These are phyloP conservation scores for Jamesozyma piceae DNA, from an alignment of 805 yeast species.

Conservation along the genomic window DNA sequence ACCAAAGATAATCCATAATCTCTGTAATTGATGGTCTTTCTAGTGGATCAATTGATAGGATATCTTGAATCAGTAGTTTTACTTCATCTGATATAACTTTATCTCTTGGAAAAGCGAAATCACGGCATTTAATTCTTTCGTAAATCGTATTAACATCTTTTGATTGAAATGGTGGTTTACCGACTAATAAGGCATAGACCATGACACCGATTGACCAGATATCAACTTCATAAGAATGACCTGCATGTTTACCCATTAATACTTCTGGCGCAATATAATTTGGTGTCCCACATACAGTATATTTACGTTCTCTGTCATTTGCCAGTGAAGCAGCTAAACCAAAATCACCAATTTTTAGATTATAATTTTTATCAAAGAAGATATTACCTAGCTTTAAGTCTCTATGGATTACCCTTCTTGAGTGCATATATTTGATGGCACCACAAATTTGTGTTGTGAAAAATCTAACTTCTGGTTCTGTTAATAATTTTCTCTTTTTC, in stretches of 20 bases:
- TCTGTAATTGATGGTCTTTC: slow-evolving; percentile 75
- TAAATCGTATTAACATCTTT: slow-evolving; percentile 88
- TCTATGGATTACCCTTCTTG: slow-evolving; percentile 87
- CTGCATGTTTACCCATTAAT: slow-evolving; percentile 73
- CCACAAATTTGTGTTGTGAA: slow-evolving; percentile 90
- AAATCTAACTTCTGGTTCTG: slow-evolving; percentile 85
- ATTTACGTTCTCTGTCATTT: slow-evolving; percentile 61
- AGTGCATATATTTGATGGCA: slow-evolving; percentile 86
- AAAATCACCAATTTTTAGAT: slow-evolving; percentile 92
- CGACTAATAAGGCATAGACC: slow-evolving; percentile 84
- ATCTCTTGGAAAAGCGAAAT: slow-evolving; percentile 68
- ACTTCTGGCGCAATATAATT: slow-evolving; percentile 98
- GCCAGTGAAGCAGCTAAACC: slow-evolving; percentile 95
- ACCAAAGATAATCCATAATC: slow-evolving; percentile 77
- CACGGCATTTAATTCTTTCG: slow-evolving; percentile 79
- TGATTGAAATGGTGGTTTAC: slow-evolving; percentile 97
- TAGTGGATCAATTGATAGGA: slow-evolving; percentile 69
- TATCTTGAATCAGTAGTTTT: slow-evolving; percentile 55
- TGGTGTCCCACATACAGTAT: slow-evolving; percentile 97
- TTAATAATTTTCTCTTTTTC: slow-evolving; percentile 70
- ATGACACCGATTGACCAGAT: slow-evolving; percentile 97
- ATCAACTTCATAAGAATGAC: slow-evolving; percentile 92
- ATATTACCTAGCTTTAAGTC: slow-evolving; percentile 94
- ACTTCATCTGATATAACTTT: slow-evolving; percentile 63
- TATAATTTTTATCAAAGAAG: slow-evolving; percentile 88